Conservation (phyloP, 345 rosid genomes). For the Mangifera indica region DNA sequence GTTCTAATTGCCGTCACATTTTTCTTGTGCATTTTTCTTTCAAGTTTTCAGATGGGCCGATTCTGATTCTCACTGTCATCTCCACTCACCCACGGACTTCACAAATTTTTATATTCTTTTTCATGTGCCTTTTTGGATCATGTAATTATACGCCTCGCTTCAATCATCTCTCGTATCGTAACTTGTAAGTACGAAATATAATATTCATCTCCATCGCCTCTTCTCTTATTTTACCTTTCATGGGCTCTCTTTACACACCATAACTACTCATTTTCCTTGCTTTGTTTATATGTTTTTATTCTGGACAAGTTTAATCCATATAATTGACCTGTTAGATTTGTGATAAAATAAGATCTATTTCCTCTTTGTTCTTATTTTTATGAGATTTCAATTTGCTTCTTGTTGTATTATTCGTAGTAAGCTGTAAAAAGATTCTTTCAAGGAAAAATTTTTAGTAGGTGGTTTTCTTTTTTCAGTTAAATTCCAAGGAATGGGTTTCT, state of each 20-base stretch:
- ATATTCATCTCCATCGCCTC: no score
- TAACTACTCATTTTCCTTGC: no score
- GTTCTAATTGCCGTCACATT: neutral
- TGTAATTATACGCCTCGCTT: neutral
- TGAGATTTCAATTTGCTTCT: neutral
- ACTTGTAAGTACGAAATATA: slow-evolving; percentile 12
- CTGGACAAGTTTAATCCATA: neutral
- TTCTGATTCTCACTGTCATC: slow-evolving; percentile 11
- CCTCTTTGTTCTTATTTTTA: neutral
- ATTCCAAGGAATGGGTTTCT: no score
- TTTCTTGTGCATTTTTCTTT: neutral
- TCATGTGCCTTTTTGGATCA: neutral
- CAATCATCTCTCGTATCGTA: neutral
- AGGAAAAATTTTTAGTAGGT: no score
- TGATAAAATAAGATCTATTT: neutral
- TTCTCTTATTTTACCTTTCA: neutral
- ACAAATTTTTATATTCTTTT: neutral
- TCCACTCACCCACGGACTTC: neutral
- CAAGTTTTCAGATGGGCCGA: neutral
- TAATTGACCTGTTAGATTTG: neutral
- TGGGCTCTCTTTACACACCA: neutral
- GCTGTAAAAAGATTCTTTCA: no score
- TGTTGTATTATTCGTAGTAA: neutral
- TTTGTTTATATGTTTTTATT: neutral
- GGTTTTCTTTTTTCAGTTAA: no score